A percentile compares a stretch with the other conserved stretches of the same genome.
Evolutionary conservation across 768 basidiomycete genomes (phyloP).

Genomic region (Boletus sensibilis): DNA sequence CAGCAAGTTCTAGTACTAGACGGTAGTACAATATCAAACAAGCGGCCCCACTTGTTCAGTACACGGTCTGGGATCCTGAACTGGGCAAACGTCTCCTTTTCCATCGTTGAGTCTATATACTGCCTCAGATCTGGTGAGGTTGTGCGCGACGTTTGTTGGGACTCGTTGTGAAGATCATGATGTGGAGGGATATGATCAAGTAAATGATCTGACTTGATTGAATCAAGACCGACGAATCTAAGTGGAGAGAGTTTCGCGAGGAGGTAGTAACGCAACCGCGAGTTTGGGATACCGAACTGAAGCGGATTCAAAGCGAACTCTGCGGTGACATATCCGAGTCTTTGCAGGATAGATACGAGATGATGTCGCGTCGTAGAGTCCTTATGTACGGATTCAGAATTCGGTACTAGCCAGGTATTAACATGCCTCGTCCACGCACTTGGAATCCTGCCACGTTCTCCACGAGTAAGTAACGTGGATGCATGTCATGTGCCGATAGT

Average conservation of each 20-base stretch:
- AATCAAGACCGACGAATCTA: conserved; percentile 33
- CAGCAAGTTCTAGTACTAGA: conserved; percentile 66
- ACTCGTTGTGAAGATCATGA: conserved; percentile 22
- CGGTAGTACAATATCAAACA: conserved; percentile 78
- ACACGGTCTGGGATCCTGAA: conserved; percentile 58
- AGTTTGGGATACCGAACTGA: conserved; percentile 81
- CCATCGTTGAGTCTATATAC: conserved; percentile 11
- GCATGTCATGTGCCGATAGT: conserved; percentile 41
- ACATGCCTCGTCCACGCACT: conserved; percentile 42
- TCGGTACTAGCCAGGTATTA: neutral
- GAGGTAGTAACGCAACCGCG: conserved; percentile 76
- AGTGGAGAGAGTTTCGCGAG: conserved; percentile 57
- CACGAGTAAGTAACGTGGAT: conserved; percentile 62
- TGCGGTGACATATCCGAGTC: conserved; percentile 52
- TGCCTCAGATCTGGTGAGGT: conserved; percentile 7
- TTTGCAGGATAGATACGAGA: conserved; percentile 50
- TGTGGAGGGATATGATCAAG: conserved; percentile 58
- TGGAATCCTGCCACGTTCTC: conserved; percentile 87
- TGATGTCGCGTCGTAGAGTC: conserved; percentile 59
- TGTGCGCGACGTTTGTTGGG: neutral
- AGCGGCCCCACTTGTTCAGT: conserved; percentile 68
- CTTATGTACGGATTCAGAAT: conserved; percentile 39
- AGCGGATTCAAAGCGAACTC: conserved; percentile 74
- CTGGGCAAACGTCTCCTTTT: conserved; percentile 19
- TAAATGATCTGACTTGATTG: conserved; percentile 25